Evolutionary conservation across 2,329 filamentous ascomycete genomes (phyloP), one percentile per base, ranked within the genome.

Genomic region (Fusarium aywerte): DNA sequence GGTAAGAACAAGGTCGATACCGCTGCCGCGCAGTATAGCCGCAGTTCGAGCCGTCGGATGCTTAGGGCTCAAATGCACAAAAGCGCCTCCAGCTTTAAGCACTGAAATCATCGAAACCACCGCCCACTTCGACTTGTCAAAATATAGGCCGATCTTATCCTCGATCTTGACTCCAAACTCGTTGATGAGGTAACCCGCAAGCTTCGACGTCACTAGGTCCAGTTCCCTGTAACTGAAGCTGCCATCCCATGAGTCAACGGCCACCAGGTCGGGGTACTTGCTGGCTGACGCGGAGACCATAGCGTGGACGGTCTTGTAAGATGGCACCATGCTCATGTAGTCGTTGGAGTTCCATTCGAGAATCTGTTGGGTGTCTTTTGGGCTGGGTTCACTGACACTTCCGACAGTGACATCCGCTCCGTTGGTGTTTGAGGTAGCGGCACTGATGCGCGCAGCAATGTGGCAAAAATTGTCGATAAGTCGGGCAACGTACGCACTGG

Each of bases 201-300:
- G 48, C 36, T 51, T 51, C 48, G 48, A 51, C 48, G 48, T 51
- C 48, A 51, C 48, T 51, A 40, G 48, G n/a, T 51, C 48, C 48
- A 51, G 36, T 51, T 51, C 48, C 36, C 18, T 51, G 48, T 51
- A 51, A 51, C 16, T 51, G 35, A 51, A 51, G 48, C 48, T 40
- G 48, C 48, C 48, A 51, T 51, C 48, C 48, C 48, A 51, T 51
- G 48, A 40, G 48, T 51, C 48, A 51, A 51, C 48, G 36, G 48
- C 48, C 18, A 51, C 48, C 25, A 51, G 36, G 36, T 51, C 48
- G 25, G 48, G 27, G 48, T 51, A 51, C 18, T 51, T 51, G 48
- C 35, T 51, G 48, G 48, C 48, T 40, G 48, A 51, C 35, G 48
- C 48, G 35, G 48, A 51, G 48, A 51, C 48, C 48, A 51, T 51